Evolutionary conservation across 805 yeast genomes (phyloP).

Genomic region (Blastobotrys parvus): DNA sequence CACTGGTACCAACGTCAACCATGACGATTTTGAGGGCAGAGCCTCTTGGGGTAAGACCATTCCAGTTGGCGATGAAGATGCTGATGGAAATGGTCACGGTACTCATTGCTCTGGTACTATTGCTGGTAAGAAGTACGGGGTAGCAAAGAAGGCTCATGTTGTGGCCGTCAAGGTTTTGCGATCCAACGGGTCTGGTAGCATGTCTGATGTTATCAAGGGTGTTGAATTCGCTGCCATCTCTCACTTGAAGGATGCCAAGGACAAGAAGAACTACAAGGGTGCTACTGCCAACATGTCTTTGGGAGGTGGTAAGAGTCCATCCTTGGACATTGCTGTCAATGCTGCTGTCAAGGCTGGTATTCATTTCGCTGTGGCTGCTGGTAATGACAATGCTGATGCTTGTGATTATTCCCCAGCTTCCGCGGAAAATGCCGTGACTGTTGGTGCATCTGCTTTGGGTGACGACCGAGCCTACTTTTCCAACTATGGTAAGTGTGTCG

Average conservation of each 20-base stretch:
- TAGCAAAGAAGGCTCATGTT: conserved; percentile 50
- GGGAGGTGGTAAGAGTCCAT: conserved; percentile 50
- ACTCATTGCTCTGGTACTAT: conserved; percentile 63
- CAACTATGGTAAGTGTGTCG: conserved; percentile 47
- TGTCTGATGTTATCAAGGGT: conserved; percentile 56
- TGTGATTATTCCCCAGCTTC: conserved; percentile 54
- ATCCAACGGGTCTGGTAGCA: conserved; percentile 50
- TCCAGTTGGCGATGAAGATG: conserved; percentile 39
- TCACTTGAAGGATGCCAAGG: conserved; percentile 36
- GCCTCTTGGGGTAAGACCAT: conserved; percentile 55
- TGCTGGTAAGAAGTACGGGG: conserved; percentile 49
- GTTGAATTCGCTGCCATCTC: conserved; percentile 50
- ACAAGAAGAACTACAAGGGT: conserved; percentile 45
- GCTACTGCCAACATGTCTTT: conserved; percentile 56
- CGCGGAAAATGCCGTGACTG: conserved; percentile 45
- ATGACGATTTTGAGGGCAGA: conserved; percentile 52
- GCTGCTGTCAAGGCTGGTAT: conserved; percentile 50
- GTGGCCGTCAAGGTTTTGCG: conserved; percentile 56
- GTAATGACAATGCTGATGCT: conserved; percentile 54
- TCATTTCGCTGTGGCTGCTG: conserved; percentile 57
- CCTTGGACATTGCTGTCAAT: conserved; percentile 50
- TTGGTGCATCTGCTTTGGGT: conserved; percentile 39
- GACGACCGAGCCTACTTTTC: conserved; percentile 46
- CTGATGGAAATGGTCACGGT: conserved; percentile 56
- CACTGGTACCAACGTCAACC: conserved; percentile 55